Base-by-base conservation (phyloP, 1,284 basidiomycete genomes). In the Rhodotorula sp. region DNA sequence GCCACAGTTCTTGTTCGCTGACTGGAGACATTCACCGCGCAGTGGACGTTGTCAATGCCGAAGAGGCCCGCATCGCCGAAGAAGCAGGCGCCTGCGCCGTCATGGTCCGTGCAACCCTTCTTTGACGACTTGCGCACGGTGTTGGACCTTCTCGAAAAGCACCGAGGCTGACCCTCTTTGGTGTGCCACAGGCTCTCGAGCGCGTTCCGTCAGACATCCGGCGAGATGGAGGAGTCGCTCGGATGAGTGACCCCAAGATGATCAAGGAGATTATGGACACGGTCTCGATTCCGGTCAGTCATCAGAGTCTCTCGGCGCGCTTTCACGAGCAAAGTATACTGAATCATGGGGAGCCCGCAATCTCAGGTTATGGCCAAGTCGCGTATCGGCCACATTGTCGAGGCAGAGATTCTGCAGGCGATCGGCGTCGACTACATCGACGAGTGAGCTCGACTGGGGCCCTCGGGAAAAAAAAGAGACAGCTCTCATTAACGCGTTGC, bases 381-480 rank as follows among this genome's bases (percentile, higher is more conserved):
- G 71, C 89, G 97, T 77, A 98, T 99, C 82, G 97, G 96, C 1
- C 96, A 99, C 84, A 91, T 96, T 78, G 95, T 96, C 72, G 95
- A 97, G 68, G 64, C 63, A n/a, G 81, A 95, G 90, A 97, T 99
- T 79, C 84, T 98, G 48, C 93, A 98, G 86, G 87, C 89, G 29
- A 87, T 97, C 80, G 95, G 96, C 16, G 91, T 97, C 65, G 96
- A 99, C 84, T 99, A 98, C 83, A 97, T 99, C 78, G 97, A 99
- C 82, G 83, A 83, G 78, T 76, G 64, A 54, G 71, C 70, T 14
- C 31, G 6, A 34, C 31, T 34, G 3, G 31, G 31, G 6, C 34
- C 34, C 7, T 8, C n/a, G n/a, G n/a, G 46, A 10, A 23, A 5
- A 5, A 7, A 8, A 16, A 3, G 7, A 7, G 58, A 43, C 21